Base-by-base conservation (phyloP, 306 rosid genomes). In the Gillenia trifoliata region DNA sequence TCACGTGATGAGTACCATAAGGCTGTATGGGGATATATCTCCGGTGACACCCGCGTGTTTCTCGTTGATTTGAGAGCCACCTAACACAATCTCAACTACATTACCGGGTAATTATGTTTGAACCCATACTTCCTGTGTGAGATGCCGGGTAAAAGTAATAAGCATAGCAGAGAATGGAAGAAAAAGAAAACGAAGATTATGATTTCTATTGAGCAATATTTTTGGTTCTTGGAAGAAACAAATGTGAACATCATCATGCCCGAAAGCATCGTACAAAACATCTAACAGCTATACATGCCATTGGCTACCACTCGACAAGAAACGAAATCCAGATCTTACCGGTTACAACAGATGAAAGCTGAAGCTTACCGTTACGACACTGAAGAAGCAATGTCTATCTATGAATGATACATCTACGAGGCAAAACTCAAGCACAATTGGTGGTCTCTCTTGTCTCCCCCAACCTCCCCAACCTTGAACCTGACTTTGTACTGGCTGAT, bases 381-480 rank as follows among this genome's bases (percentile, higher is more conserved):
- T 4, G 76, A 71, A 29, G 82, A 74, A 55, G 81, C 45, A 41
- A 79, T 63, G 75, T 31, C 60, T 55, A 7, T 64, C 30, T 23
- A 68, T 76, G 84, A 72, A 77, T 61, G 82, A 86, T 95, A 90
- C 92, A 92, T 89, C 52, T 45, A n/a, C n/a, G 84, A 62, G n/a
- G 97, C 86, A 72, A 95, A 95, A 80, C 81, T 80, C 82, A 92
- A 74, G 83, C 99, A 95, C 75, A 95, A 85, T 33, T 61, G 77
- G 49, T 85, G 94, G 73, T 95, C 98, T 83, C 99, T 80, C 71
- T 83, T 66, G 56, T 95, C 99, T n/a, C 2, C 99, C 98, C 99
- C 99, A 95, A 33, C 99, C 99, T 16, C 99, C 99, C 99, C 98
- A 92, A 43, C 99, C 99, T 79, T 86, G 83, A 95, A 92, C 45